Percentiles rank a stretch among this genome's conserved stretches.
Conservation (phyloP, 345 rosid genomes). For the Gossypium longicalyx region DNA sequence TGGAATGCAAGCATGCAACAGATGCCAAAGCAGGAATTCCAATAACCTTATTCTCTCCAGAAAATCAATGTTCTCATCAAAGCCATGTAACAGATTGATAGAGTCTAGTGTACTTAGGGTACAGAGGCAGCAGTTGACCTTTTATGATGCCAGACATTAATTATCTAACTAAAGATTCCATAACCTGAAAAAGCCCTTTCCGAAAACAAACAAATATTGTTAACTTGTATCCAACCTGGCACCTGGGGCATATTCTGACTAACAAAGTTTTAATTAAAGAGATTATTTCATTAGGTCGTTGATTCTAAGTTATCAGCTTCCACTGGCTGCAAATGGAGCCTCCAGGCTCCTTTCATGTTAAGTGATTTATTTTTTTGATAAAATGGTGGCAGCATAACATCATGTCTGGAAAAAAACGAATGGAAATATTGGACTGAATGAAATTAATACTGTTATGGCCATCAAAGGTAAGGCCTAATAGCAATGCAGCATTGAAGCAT, state of each 20-base stretch:
- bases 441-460: neutral
- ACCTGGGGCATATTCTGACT: neutral
- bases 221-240: neutral
- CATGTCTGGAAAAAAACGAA: too few relatives aligned
- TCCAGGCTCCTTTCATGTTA: neutral
- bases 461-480: neutral
- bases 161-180: neutral
- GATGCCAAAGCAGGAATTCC: neutral
- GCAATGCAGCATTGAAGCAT: neutral
- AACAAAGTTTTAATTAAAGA: neutral
- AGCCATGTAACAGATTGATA: neutral
- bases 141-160: neutral
- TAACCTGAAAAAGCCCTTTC: neutral
- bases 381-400: neutral
- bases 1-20: neutral
- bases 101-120: neutral
- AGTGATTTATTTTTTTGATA: neutral
- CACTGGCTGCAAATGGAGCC: neutral
- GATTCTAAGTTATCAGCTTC: neutral
- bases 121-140: neutral
- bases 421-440: neutral
- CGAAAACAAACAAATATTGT: neutral
- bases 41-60: neutral
- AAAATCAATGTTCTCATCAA: neutral
- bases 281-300: neutral